Conservation (phyloP, 305 asterid species). For the Euphrasia arctica region DNA sequence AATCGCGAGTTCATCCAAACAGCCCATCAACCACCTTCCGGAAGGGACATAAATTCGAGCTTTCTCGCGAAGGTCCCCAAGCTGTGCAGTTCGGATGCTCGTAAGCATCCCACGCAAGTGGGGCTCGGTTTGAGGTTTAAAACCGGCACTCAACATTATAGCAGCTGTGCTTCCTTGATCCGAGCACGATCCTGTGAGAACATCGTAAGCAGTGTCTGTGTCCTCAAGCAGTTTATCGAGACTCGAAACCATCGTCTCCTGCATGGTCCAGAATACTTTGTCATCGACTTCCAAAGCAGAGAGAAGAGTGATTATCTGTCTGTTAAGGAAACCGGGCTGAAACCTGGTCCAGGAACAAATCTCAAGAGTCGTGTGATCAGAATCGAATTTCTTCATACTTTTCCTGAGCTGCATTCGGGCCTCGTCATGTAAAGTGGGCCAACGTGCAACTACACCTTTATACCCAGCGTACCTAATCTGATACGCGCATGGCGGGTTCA, state of each 20-base stretch:
- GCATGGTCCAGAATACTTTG: slow-evolving; percentile 72
- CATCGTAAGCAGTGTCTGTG: slow-evolving; percentile 65
- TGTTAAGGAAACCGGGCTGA: slow-evolving; percentile 87
- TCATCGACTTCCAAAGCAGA: slow-evolving; percentile 69
- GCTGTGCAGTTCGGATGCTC: slow-evolving; percentile 84
- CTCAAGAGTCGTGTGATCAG: slow-evolving; percentile 70
- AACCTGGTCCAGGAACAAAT: slow-evolving; percentile 94
- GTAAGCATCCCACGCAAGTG: slow-evolving; percentile 80
- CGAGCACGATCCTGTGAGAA: slow-evolving; percentile 67
- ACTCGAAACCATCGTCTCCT: slow-evolving; percentile 59
- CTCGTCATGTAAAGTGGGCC: slow-evolving; percentile 54
- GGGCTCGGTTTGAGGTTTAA: slow-evolving; percentile 71
- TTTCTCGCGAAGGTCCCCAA: slow-evolving; percentile 76
- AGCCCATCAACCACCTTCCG: slow-evolving; percentile 97
- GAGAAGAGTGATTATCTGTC: slow-evolving; percentile 84
- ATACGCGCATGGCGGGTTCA: slow-evolving; percentile 73
- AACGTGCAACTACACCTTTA: slow-evolving; percentile 88
- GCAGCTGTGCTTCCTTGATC: slow-evolving; percentile 80
- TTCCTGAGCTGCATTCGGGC: slow-evolving; percentile 49
- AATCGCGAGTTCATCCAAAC: slow-evolving; percentile 70
- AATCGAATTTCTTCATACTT: slow-evolving; percentile 81
- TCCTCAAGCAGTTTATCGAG: slow-evolving; percentile 67
- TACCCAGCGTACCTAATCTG: slow-evolving; percentile 87
- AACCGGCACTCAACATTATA: slow-evolving; percentile 86
- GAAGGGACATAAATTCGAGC: slow-evolving; percentile 80